Evolutionary conservation across 2,329 filamentous ascomycete species (phyloP), one percentile per base, ranked within the genome.

Genomic region (Ascosphaera apis): DNA sequence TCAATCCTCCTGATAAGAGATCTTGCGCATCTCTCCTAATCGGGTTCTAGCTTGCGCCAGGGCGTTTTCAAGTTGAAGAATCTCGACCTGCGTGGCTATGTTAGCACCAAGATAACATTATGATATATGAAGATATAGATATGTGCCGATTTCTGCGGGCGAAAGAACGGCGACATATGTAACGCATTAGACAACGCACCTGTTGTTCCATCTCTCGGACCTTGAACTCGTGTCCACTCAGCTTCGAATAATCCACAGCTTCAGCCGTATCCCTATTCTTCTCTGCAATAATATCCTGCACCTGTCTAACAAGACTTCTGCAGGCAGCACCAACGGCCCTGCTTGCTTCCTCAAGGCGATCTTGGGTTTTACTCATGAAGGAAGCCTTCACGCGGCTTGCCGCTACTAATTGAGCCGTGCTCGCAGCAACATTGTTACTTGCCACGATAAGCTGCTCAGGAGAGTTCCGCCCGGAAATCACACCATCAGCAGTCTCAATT

Each of bases 181-280:
- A n/a, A n/a, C n/a, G n/a, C n/a, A n/a, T n/a, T n/a, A n/a, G n/a
- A n/a, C n/a, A n/a, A 66, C 68, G 48, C 66, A 92, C 84, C 79
- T 98, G 88, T 53, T 98, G 88, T 62, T 98, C 88, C 88, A 98
- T 98, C 62, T 98, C 84, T 47, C 77, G 70, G 36, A 93, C 83
- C 67, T 98, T 98, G 66, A 98, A 95, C 61, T 98, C 88, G 57
- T 93, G 86, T 21, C 77, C 73, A 42, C 80, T 84, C 33, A 98
- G 62, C 60, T 83, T 80, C 31, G 68, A 65, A 57, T 95, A 98
- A 55, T 98, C 88, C 15, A 91, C 72, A 35, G 69, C 64, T 37
- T 92, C 83, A 12, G 62, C 63, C 25, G 86, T 81, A 31, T 82
- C 81, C 42, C 69, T 67, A 52, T 80, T 74, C 49, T 81, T 74